These are phyloP conservation scores for Jackrogersella minutella DNA, from an alignment of 495 filamentous ascomycete species.

Conservation along the genomic window DNA sequence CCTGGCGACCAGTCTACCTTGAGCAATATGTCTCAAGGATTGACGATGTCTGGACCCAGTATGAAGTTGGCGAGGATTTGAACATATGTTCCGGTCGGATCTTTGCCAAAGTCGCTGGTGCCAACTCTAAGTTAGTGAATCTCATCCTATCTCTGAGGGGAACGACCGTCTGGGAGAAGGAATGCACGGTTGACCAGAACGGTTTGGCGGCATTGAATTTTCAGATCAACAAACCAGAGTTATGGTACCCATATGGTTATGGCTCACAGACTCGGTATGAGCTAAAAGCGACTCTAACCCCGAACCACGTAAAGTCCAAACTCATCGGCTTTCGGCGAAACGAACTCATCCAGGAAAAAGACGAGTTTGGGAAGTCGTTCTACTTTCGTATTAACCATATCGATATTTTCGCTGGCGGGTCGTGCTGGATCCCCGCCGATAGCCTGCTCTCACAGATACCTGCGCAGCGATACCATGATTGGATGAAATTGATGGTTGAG, in stretches of 20 bases:
- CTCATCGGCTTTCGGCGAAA: conserved; percentile 67
- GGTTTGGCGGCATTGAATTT: conserved; percentile 56
- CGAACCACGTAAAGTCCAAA: conserved; percentile 43
- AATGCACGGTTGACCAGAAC: conserved; percentile 56
- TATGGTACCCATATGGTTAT: conserved; percentile 79
- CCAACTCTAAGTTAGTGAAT: conserved; percentile 35
- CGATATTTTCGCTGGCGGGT: conserved; percentile 75
- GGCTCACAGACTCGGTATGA: conserved; percentile 71
- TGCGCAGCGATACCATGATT: conserved; percentile 65
- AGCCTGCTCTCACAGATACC: conserved; percentile 68
- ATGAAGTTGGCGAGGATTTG: conserved; percentile 57
- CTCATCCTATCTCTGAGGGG: conserved; percentile 54
- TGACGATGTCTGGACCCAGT: conserved; percentile 63
- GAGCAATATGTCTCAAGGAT: conserved; percentile 63
- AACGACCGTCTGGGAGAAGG: conserved; percentile 53
- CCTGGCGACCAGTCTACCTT: conserved; percentile 73
- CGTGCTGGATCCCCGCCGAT: conserved; percentile 81
- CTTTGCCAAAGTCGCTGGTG: conserved; percentile 61
- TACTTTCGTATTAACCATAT: conserved; percentile 76
- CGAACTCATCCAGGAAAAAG: conserved; percentile 65
- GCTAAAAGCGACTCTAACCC: conserved; percentile 55
- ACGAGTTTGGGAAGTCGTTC: conserved; percentile 72
- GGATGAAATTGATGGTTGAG: conserved; percentile 68
- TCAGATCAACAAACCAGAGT: conserved; percentile 60
- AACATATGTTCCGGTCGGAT: conserved; percentile 44